These are phyloP conservation scores for Endothia cerciana DNA, from an alignment of 2,329 filamentous ascomycete species.

Conservation along the genomic window DNA sequence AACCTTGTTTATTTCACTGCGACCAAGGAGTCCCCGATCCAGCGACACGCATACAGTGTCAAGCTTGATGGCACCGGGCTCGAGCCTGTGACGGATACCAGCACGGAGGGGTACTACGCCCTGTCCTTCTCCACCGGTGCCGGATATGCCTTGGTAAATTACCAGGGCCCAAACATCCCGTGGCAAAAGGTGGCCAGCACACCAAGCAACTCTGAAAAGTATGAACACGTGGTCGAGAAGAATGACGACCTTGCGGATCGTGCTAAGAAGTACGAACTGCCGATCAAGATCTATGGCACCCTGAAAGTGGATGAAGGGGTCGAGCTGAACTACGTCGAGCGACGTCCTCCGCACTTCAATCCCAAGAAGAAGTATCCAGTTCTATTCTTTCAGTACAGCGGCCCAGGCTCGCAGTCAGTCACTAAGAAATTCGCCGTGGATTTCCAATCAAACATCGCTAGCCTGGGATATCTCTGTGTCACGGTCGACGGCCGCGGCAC, in stretches of 20 bases:
- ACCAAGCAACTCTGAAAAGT: slow-evolving; percentile 66
- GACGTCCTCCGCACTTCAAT: slow-evolving; percentile 87
- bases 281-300: slow-evolving; percentile 79
- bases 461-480: slow-evolving; percentile 88
- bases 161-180: slow-evolving; percentile 82
- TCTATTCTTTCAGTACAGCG: slow-evolving; percentile 92
- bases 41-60: slow-evolving; percentile 91
- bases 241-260: slow-evolving; percentile 72
- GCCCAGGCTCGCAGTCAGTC: slow-evolving; percentile 90
- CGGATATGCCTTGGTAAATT: slow-evolving; percentile 82
- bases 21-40: slow-evolving; percentile 84
- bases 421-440: slow-evolving; percentile 80
- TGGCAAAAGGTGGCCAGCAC: slow-evolving; percentile 91
- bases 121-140: slow-evolving; percentile 83
- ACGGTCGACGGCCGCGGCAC: slow-evolving; percentile 94
- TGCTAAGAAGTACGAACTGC: slow-evolving; percentile 78
- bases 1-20: slow-evolving; percentile 91
- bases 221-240: slow-evolving; percentile 75
- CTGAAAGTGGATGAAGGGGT: slow-evolving; percentile 78
- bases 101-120: slow-evolving; percentile 75
- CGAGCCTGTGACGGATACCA: slow-evolving; percentile 73
- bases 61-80: slow-evolving; percentile 78
- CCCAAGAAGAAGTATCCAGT: slow-evolving; percentile 86
- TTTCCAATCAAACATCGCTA: slow-evolving; percentile 88
- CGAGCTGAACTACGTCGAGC: slow-evolving; percentile 74